A percentile compares a stretch with the other conserved stretches of the same genome.
Evolutionary conservation across 208 protist species (phyloP).

Genomic region (Leishmania martiniquensis): DNA sequence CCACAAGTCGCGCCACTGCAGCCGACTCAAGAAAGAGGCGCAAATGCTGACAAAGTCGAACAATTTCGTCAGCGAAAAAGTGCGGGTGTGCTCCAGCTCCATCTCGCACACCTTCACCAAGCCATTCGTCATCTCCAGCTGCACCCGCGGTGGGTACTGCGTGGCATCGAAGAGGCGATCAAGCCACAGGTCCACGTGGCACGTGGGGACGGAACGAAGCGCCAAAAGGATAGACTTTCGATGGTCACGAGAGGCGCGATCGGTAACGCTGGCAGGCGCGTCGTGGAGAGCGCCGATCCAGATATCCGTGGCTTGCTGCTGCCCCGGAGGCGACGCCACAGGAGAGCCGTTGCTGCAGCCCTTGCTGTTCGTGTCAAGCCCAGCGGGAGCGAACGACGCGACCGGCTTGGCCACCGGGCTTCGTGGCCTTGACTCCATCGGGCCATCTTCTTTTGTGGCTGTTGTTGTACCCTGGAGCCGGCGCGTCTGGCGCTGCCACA

Average conservation of each 20-base stretch:
- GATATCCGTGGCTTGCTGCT: constrained; percentile 41
- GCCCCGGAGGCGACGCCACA: not conserved
- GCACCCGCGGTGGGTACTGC: constrained; percentile 58
- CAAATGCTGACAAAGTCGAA: constrained; percentile 88
- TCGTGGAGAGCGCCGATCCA: constrained; percentile 79
- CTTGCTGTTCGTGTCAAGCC: not conserved
- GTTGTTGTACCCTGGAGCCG: constrained; percentile 14
- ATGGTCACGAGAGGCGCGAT: constrained; percentile 33
- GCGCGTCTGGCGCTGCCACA: constrained; percentile 60
- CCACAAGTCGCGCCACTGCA: constrained; percentile 89
- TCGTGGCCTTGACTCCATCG: not conserved
- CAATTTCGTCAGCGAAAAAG: constrained; percentile 84
- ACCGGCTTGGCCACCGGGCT: not conserved
- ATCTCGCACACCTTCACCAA: constrained; percentile 69
- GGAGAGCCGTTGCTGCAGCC: not conserved
- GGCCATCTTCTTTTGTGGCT: constrained; percentile 14
- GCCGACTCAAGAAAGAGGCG: constrained; percentile 64
- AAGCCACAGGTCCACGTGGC: constrained; percentile 75
- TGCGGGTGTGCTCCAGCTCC: constrained; percentile 69
- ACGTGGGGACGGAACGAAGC: constrained; percentile 43
- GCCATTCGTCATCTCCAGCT: constrained; percentile 79
- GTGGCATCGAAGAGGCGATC: constrained; percentile 86
- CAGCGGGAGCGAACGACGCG: not conserved
- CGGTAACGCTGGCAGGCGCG: constrained; percentile 49
- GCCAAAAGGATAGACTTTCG: constrained; percentile 49